These are phyloP conservation scores for Oxytropis ochrocephala DNA, from an alignment of 306 rosid species.

Conservation along the genomic window DNA sequence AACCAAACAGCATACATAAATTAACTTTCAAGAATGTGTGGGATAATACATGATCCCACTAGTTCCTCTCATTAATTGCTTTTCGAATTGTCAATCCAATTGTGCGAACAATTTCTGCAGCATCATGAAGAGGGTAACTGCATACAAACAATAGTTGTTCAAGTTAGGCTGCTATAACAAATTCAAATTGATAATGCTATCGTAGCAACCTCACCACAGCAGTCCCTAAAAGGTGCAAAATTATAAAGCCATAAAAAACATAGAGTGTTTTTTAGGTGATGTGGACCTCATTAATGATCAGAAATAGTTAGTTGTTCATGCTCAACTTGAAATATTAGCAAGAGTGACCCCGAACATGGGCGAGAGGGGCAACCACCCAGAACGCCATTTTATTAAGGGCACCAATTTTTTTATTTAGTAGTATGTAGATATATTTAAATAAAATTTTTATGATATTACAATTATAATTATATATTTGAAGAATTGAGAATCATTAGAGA, in stretches of 20 bases:
- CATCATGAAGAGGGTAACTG: constrained; percentile 96
- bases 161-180: constrained; percentile 23
- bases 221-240: not conserved
- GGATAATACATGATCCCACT: constrained; percentile 79
- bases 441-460: too few species aligned
- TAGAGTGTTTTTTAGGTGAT: too few species aligned
- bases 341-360: too few species aligned
- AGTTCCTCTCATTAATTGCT: constrained; percentile 98
- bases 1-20: not conserved
- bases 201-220: not conserved
- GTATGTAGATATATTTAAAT: too few species aligned
- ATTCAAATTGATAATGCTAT: constrained; percentile 16
- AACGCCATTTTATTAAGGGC: too few species aligned
- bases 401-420: too few species aligned
- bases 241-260: not conserved
- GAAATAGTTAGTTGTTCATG: not conserved
- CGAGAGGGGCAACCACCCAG: too few species aligned
- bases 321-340: too few species aligned
- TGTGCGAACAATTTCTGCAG: constrained; percentile 72
- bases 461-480: too few species aligned
- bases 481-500: too few species aligned
- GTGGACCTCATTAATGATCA: too few species aligned
- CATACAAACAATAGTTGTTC: constrained; percentile 8
- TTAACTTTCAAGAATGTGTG: constrained; percentile 15
- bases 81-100: constrained; percentile 73